These are phyloP conservation scores for Aureobasidium subglaciale DNA, from an alignment of 2,329 filamentous ascomycete species.

Conservation along the genomic window DNA sequence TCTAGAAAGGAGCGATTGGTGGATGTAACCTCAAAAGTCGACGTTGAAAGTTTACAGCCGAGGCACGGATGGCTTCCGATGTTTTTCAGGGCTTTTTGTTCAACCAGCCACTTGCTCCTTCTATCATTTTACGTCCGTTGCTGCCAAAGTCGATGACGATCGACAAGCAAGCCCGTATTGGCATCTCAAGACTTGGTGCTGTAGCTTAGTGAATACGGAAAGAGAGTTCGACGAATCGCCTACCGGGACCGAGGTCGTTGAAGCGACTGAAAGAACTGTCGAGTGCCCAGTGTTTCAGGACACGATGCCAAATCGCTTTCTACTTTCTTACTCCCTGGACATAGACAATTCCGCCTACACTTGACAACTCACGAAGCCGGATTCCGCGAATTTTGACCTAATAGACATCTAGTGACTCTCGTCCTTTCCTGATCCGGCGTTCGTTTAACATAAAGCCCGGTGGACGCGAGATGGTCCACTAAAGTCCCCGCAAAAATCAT, in stretches of 20 bases:
- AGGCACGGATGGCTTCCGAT: conserved; percentile 3
- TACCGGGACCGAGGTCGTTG: too few relatives aligned
- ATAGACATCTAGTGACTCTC: neutral
- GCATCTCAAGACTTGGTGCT: neutral
- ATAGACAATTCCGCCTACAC: neutral
- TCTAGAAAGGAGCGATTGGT: neutral
- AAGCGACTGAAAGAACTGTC: neutral
- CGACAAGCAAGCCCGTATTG: neutral
- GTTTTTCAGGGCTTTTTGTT: neutral
- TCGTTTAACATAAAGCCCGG: neutral
- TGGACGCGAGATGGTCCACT: neutral
- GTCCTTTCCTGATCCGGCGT: neutral
- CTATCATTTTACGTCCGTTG: neutral
- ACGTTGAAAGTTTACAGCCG: neutral
- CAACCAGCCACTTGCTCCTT: neutral
- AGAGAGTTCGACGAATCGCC: neutral
- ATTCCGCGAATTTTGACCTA: neutral
- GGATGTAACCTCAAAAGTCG: neutral
- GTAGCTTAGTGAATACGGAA: neutral
- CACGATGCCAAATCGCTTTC: neutral
- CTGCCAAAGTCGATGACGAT: neutral
- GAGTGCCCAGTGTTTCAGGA: neutral
- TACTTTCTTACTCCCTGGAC: neutral
- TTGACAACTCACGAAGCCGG: neutral
- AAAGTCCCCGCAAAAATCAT: neutral